Evolutionary conservation across 164 flowering plant genomes (phyloP), one percentile per base, ranked within the genome.

Genomic region (Nelumbo lutea): DNA sequence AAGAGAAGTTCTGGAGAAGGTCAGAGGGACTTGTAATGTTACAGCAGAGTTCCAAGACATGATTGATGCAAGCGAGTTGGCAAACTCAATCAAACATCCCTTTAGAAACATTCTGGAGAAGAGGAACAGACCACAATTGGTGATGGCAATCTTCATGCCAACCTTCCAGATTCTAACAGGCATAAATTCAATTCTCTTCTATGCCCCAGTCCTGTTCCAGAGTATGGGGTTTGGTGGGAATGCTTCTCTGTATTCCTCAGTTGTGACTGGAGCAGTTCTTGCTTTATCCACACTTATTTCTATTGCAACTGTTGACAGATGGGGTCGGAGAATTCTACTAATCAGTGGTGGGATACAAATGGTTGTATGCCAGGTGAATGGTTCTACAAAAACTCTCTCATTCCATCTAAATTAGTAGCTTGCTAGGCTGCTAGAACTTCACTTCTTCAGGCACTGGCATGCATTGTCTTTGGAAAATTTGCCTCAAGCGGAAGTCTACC

Each of bases 191-290:
- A 90, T 93, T 66, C 87, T 91, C 39, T 93, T 93, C 78, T 90
- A 93, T 63, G 97, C 98, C 15, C 98, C 98, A 1, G 90, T 94
- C 9, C 69, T 94, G 72, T 94, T 94, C 76, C 93, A 87, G 71
- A 87, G 84, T 51, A 78, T 94, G 97, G 98, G 97, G 5, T 90
- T 94, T 59, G 81, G 80, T 0, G 87, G 87, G 46, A 78, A 83
- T 73, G 90, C 97, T 59, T 72, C 97, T 2, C 86, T 94, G 9
- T 90, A 88, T 73, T 84, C 98, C n/a, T 91, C 95, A 1, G 96
- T 94, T 51, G 48, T 86, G 70, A 91, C 95, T 5, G 97, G 95
- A 47, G 98, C 93, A 11, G 98, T 91, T 65, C 95, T 94, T 59
- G 82, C 77, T 59, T 75, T 76, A 7, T 94, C 97, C 0, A 91